Evolutionary conservation across 371 early-diverging fungal species (phyloP).

Genomic region (Haplosporangium sp.): DNA sequence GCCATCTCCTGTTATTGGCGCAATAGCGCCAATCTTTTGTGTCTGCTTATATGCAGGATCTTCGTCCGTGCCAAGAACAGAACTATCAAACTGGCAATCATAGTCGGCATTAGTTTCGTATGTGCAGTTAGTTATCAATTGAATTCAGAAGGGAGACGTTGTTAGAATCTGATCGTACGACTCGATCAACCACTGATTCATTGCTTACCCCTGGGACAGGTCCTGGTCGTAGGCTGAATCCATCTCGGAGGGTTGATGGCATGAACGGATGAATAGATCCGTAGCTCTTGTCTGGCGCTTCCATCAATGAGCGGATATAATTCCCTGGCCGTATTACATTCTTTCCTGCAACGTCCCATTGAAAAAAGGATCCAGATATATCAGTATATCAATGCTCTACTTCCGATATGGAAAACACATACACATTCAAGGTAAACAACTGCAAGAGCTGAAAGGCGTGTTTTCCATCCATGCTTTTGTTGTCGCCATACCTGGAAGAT

Average conservation of each 20-base stretch:
- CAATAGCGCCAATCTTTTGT: slow-evolving; percentile 22
- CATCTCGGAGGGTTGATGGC: slow-evolving; percentile 57
- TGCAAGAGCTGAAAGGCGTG: too few relatives aligned
- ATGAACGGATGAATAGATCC: slow-evolving; percentile 45
- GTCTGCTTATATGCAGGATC: slow-evolving; percentile 32
- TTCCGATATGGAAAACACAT: too few relatives aligned
- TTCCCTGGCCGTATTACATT: slow-evolving; percentile 52
- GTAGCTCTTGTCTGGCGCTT: slow-evolving; percentile 48
- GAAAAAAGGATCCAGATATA: background rate
- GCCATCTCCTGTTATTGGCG: background rate
- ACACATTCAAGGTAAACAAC: too few relatives aligned
- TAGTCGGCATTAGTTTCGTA: background rate
- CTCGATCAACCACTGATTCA: background rate
- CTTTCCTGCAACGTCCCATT: slow-evolving; percentile 22
- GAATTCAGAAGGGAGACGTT: too few relatives aligned
- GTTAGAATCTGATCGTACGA: background rate
- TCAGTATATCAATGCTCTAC: too few relatives aligned
- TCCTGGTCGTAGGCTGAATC: slow-evolving; percentile 65
- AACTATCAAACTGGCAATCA: slow-evolving; percentile 63
- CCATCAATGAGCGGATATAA: slow-evolving; percentile 41
- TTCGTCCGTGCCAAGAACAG: slow-evolving; percentile 66
- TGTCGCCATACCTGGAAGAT: slow-evolving; percentile 64
- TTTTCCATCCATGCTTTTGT: too few relatives aligned
- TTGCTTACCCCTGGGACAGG: slow-evolving; percentile 66
- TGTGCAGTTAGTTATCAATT: background rate